Conservation (phyloP, 768 basidiomycete species). For the Auricularia sp. region DNA sequence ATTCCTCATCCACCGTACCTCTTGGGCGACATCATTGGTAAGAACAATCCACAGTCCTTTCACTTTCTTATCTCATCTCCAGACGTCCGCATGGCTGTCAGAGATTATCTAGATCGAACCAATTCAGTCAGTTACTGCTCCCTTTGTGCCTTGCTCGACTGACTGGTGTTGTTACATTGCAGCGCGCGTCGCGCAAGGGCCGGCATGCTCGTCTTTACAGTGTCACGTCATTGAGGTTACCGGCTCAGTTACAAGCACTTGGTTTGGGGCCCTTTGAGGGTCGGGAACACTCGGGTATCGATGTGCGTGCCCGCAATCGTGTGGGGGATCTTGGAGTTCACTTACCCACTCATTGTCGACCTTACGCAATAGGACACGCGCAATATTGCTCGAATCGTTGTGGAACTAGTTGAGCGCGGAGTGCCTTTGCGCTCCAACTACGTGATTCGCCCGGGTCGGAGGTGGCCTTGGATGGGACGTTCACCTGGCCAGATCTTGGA, state of each 20-base stretch:
- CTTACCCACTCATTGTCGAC: background rate
- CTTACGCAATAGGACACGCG: constrained; percentile 60
- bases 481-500: constrained; percentile 58
- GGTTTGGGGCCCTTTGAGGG: constrained; percentile 70
- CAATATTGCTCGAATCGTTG: constrained; percentile 75
- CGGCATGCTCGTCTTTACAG: background rate
- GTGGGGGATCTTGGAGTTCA: background rate
- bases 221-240: constrained; percentile 44
- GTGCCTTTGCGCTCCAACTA: constrained; percentile 65
- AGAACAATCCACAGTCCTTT: background rate
- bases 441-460: constrained; percentile 47
- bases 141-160: background rate
- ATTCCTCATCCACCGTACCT: background rate
- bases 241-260: constrained; percentile 65
- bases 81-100: background rate
- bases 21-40: background rate
- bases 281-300: constrained; percentile 79
- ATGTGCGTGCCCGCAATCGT: constrained; percentile 44
- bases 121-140: background rate
- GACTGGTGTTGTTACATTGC: background rate
- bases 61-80: background rate
- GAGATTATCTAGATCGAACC: background rate
- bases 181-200: background rate
- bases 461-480: constrained; percentile 83
- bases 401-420: constrained; percentile 64